These are phyloP conservation scores for Neotropicomus parvogracilis DNA, from an alignment of 1,284 basidiomycete species.

Conservation along the genomic window DNA sequence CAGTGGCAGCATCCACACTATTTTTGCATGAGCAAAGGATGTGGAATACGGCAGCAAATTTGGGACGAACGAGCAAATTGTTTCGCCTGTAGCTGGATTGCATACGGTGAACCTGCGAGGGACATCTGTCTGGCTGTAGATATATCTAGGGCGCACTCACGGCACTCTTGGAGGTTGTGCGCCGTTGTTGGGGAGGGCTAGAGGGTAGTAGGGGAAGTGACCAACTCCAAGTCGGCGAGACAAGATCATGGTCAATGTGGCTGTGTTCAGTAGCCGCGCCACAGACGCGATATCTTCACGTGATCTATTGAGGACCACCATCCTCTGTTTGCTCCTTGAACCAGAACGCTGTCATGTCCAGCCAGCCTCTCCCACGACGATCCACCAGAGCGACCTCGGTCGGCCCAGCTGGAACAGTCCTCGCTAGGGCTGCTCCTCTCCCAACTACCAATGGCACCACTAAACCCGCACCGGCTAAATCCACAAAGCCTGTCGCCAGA, in stretches of 20 bases:
- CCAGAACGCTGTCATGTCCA: conserved; percentile 22
- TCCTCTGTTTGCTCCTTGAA: neutral
- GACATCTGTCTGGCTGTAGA: neutral
- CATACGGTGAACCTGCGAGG: conserved; percentile 47
- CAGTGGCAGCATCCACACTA: conserved; percentile 42
- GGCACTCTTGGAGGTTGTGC: conserved; percentile 3
- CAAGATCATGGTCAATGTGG: conserved; percentile 10
- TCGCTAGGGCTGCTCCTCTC: conserved; percentile 34
- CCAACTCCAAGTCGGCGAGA: neutral
- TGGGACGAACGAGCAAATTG: conserved; percentile 55
- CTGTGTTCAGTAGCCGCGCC: conserved; percentile 19
- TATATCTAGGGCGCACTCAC: conserved; percentile 1
- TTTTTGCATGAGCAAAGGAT: conserved; percentile 6
- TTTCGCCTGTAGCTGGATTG: conserved; percentile 66
- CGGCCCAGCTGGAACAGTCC: conserved; percentile 25
- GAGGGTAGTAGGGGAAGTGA: conserved; percentile 6
- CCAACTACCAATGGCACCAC: conserved; percentile 22
- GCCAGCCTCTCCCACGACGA: conserved; percentile 43
- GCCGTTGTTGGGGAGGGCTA: neutral
- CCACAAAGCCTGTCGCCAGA: conserved; percentile 34
- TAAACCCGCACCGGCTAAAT: conserved; percentile 22
- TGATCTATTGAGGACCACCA: conserved; percentile 6
- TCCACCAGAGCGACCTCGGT: conserved; percentile 49
- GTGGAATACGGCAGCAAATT: neutral
- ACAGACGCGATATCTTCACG: conserved; percentile 28